These are phyloP conservation scores for Penicillium rolfsii DNA, from an alignment of 2,329 filamentous ascomycete genomes.

Conservation along the genomic window DNA sequence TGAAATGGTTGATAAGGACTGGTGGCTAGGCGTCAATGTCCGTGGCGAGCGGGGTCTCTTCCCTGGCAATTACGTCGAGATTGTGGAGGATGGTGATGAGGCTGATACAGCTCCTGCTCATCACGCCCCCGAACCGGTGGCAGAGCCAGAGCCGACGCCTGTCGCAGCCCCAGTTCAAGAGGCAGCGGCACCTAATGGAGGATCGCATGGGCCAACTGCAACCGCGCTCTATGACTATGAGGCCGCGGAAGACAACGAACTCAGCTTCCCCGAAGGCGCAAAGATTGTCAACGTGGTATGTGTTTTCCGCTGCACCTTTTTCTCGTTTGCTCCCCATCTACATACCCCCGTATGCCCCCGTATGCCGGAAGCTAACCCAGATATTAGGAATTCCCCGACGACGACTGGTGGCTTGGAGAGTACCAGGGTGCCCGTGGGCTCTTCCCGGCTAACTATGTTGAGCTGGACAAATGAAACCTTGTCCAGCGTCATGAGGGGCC, in stretches of 20 bases:
- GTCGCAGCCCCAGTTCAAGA: conserved; percentile 44
- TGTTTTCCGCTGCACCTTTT: conserved; percentile 22
- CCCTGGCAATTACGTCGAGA: conserved; percentile 94
- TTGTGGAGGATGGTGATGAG: conserved; percentile 64
- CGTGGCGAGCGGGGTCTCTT: conserved; percentile 86
- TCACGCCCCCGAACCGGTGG: conserved; percentile 31
- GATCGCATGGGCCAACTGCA: conserved; percentile 64
- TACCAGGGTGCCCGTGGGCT: conserved; percentile 79
- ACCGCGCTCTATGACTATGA: conserved; percentile 94
- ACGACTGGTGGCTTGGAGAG: conserved; percentile 97
- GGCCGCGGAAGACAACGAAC: conserved; percentile 87
- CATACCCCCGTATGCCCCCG: background rate
- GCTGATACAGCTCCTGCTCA: conserved; percentile 24
- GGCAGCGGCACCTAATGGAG: conserved; percentile 32
- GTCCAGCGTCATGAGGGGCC: background rate
- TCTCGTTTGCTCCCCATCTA: background rate
- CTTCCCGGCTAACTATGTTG: conserved; percentile 66
- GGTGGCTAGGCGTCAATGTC: conserved; percentile 95
- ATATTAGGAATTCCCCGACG: conserved; percentile 84
- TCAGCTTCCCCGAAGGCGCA: conserved; percentile 86
- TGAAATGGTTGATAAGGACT: conserved; percentile 96
- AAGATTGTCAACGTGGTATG: conserved; percentile 77
- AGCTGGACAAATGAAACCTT: conserved; percentile 39
- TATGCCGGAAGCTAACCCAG: conserved; percentile 29
- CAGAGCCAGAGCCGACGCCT: conserved; percentile 37